These are phyloP conservation scores for Phyllosticta capitalensis DNA, from an alignment of 2,329 filamentous ascomycete genomes.

Conservation along the genomic window DNA sequence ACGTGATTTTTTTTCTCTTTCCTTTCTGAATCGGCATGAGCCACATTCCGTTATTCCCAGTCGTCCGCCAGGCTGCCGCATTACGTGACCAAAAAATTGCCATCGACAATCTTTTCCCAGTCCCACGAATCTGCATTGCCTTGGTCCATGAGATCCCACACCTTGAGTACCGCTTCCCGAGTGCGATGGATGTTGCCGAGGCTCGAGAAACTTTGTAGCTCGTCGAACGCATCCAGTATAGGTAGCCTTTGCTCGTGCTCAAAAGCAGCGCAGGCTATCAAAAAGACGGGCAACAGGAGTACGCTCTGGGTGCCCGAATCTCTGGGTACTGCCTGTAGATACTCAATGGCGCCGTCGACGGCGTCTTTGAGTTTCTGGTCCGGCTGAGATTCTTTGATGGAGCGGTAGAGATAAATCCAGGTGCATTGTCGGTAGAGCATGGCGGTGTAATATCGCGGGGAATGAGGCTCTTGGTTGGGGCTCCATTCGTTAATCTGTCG, in stretches of 20 bases:
- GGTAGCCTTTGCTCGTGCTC: slow-evolving; percentile 45
- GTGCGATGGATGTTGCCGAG: slow-evolving; percentile 50
- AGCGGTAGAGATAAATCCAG: slow-evolving; percentile 55
- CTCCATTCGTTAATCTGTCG: slow-evolving; percentile 65
- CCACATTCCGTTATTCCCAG: neutral
- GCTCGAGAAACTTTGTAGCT: slow-evolving; percentile 46
- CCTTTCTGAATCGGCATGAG: neutral
- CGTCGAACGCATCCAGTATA: slow-evolving; percentile 44
- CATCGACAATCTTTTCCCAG: slow-evolving; percentile 51
- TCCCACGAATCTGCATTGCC: slow-evolving; percentile 50
- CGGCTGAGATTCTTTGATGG: slow-evolving; percentile 47
- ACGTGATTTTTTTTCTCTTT: neutral
- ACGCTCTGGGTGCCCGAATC: slow-evolving; percentile 49
- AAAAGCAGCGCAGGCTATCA: slow-evolving; percentile 53
- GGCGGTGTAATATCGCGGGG: slow-evolving; percentile 46
- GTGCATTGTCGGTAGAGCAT: slow-evolving; percentile 54
- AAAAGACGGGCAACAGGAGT: slow-evolving; percentile 51
- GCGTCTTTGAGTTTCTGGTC: slow-evolving; percentile 46
- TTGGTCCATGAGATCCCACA: slow-evolving; percentile 53
- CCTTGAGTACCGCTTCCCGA: slow-evolving; percentile 43
- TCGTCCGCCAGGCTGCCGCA: neutral
- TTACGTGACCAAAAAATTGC: slow-evolving; percentile 52
- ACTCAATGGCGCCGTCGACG: slow-evolving; percentile 49
- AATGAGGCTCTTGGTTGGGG: slow-evolving; percentile 45
- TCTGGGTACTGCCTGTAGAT: slow-evolving; percentile 45